Percentiles rank a stretch among this genome's conserved stretches.
Evolutionary conservation across 768 basidiomycete genomes (phyloP).

Genomic region (Phylloporus sp.): DNA sequence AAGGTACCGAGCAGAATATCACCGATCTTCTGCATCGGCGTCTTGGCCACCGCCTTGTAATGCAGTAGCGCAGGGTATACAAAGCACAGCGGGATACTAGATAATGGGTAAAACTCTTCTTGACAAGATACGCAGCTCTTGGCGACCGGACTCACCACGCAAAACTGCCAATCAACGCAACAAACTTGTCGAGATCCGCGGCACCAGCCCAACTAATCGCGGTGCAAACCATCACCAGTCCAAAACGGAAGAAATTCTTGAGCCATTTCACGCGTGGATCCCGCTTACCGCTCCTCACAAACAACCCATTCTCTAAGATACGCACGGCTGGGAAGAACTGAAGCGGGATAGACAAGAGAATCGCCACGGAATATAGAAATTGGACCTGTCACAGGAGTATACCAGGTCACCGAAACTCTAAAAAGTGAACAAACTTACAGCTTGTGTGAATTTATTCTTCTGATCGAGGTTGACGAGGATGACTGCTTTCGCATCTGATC

Average conservation of each 20-base stretch:
- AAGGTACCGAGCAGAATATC: constrained; percentile 78
- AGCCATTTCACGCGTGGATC: constrained; percentile 87
- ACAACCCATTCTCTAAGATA: constrained; percentile 94
- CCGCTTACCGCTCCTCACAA: constrained; percentile 81
- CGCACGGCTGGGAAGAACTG: constrained; percentile 98
- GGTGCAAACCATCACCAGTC: constrained; percentile 76
- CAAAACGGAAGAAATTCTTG: constrained; percentile 87
- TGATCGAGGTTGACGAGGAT: constrained; percentile 91
- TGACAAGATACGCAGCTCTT: neutral
- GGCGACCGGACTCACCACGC: constrained; percentile 64
- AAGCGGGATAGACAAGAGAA: constrained; percentile 85
- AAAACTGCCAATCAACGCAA: constrained; percentile 87
- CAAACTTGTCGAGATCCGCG: constrained; percentile 91
- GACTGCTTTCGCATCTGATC: constrained; percentile 84
- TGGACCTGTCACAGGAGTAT: constrained; percentile 49
- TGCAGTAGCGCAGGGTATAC: constrained; percentile 94
- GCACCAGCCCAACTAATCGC: constrained; percentile 79
- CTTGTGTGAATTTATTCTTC: constrained; percentile 81
- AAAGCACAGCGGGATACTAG: constrained; percentile 88
- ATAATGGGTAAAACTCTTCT: constrained; percentile 12
- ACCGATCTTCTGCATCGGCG: constrained; percentile 55
- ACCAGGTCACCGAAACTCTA: neutral
- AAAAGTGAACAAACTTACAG: constrained; percentile 46
- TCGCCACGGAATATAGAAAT: constrained; percentile 88
- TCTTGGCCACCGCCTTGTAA: constrained; percentile 79